Evolutionary conservation across 2,329 filamentous ascomycete species (phyloP).

Genomic region (Atkinsonella hypoxylon): DNA sequence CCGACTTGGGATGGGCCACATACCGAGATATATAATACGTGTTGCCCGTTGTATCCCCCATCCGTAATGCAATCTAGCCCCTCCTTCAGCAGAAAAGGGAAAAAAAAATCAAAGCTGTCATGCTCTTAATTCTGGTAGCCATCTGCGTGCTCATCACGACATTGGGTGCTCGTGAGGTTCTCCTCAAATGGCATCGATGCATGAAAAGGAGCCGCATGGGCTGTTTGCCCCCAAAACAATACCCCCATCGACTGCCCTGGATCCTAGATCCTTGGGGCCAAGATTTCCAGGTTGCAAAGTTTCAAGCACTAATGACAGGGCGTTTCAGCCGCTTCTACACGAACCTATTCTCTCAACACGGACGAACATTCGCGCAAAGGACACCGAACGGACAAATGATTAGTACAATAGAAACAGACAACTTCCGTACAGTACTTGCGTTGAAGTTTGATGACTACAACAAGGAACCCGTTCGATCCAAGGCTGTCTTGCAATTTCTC

Average conservation of each 20-base stretch:
- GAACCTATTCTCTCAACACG: slow-evolving; percentile 3
- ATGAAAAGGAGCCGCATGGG: neutral
- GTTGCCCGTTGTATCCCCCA: neutral
- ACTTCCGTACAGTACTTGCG: slow-evolving; percentile 6
- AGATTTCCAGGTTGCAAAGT: neutral
- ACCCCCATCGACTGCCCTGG: slow-evolving; percentile 6
- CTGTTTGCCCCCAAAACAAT: slow-evolving; percentile 2
- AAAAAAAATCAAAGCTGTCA: neutral
- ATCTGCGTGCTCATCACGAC: neutral
- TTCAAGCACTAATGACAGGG: slow-evolving; percentile 1
- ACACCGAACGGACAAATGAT: slow-evolving; percentile 1
- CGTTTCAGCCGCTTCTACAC: slow-evolving; percentile 2
- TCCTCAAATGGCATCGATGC: neutral
- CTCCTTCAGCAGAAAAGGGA: no score
- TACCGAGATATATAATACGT: neutral
- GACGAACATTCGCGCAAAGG: slow-evolving; percentile 3
- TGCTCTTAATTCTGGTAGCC: neutral
- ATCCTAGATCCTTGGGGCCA: slow-evolving; percentile 5
- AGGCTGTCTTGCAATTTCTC: slow-evolving; percentile 1
- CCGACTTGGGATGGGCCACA: neutral
- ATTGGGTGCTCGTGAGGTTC: neutral
- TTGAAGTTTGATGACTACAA: slow-evolving; percentile 4
- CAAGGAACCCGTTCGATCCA: slow-evolving; percentile 2
- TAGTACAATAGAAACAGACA: slow-evolving; percentile 3
- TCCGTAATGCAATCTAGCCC: no score